Conservation (phyloP, 139 green algal species). For the Chlorella sp. region DNA sequence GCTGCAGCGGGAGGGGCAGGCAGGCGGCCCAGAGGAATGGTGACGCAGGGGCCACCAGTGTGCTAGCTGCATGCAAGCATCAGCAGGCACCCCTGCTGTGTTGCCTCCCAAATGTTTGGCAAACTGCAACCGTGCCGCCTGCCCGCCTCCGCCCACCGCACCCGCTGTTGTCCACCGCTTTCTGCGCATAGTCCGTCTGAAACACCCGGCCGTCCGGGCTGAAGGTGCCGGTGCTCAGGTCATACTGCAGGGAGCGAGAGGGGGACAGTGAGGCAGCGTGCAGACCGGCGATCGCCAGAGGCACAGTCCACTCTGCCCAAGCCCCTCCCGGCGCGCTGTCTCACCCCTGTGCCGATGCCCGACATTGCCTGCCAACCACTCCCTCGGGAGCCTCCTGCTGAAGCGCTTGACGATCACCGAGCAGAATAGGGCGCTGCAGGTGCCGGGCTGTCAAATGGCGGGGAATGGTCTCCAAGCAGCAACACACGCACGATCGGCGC, state of each 20-base stretch:
- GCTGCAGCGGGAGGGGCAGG: constrained; percentile 63
- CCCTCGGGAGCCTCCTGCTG: background rate
- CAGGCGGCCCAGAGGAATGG: background rate
- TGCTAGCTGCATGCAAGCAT: background rate
- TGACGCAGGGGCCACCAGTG: background rate
- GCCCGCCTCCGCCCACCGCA: constrained; percentile 45
- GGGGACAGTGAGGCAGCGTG: background rate
- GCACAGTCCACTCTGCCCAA: background rate
- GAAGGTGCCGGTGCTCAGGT: constrained; percentile 96
- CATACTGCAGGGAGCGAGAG: constrained; percentile 80
- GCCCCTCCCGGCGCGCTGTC: constrained; percentile 6
- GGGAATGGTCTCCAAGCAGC: too few relatives aligned
- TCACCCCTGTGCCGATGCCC: constrained; percentile 85
- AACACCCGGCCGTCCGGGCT: constrained; percentile 98
- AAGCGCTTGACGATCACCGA: background rate
- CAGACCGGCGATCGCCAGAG: background rate
- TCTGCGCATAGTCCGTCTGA: constrained; percentile 98
- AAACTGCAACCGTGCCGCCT: background rate
- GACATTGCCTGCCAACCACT: constrained; percentile 61
- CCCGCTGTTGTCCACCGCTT: constrained; percentile 98
- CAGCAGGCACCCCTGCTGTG: background rate
- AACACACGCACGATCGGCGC: too few relatives aligned
- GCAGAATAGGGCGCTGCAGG: too few relatives aligned
- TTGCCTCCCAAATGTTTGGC: background rate
- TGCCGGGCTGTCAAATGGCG: too few relatives aligned